Evolutionary conservation across 2,329 filamentous ascomycete genomes (phyloP).

Genomic region (Diaporthe vaccinii): DNA sequence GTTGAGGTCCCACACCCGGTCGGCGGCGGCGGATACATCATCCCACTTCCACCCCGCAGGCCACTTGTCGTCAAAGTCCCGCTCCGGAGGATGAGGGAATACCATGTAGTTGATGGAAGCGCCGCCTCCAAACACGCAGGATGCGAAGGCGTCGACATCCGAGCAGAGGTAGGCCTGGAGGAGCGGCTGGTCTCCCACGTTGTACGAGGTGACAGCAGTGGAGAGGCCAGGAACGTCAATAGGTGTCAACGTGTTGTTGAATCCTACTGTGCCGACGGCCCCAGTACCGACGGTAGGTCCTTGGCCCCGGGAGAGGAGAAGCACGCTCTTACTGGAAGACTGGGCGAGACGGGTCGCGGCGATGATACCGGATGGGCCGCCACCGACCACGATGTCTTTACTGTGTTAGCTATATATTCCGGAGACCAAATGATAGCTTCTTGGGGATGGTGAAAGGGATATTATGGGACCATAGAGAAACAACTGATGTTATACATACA

Average conservation of each 20-base stretch:
- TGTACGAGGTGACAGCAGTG: slow-evolving; percentile 28
- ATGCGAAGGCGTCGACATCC: slow-evolving; percentile 10
- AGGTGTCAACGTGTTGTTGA: slow-evolving; percentile 8
- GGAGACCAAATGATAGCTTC: fast-evolving
- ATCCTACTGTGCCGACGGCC: not conserved
- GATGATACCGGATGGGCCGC: slow-evolving; percentile 13
- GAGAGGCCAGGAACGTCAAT: slow-evolving; percentile 19
- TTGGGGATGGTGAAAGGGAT: not conserved
- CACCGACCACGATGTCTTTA: slow-evolving; percentile 12
- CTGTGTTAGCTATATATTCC: not conserved
- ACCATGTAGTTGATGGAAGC: slow-evolving; percentile 25
- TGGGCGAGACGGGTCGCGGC: slow-evolving; percentile 20
- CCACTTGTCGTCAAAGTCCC: slow-evolving; percentile 49
- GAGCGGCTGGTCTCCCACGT: slow-evolving; percentile 42
- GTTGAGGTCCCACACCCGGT: slow-evolving; percentile 46
- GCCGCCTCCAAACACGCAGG: slow-evolving; percentile 19
- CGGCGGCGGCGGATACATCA: slow-evolving; percentile 45
- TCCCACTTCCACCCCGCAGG: slow-evolving; percentile 48
- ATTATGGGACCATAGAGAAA: not conserved
- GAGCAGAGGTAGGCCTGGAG: slow-evolving; percentile 31
- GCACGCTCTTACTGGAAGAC: slow-evolving; percentile 22
- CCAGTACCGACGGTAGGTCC: not conserved
- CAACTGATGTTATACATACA: not conserved
- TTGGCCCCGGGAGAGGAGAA: slow-evolving; percentile 20
- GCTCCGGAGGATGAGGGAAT: slow-evolving; percentile 11